A percentile compares a stretch with the other conserved stretches of the same genome.
Conservation (phyloP, 2,329 filamentous ascomycete genomes). For the Claviceps sp. region DNA sequence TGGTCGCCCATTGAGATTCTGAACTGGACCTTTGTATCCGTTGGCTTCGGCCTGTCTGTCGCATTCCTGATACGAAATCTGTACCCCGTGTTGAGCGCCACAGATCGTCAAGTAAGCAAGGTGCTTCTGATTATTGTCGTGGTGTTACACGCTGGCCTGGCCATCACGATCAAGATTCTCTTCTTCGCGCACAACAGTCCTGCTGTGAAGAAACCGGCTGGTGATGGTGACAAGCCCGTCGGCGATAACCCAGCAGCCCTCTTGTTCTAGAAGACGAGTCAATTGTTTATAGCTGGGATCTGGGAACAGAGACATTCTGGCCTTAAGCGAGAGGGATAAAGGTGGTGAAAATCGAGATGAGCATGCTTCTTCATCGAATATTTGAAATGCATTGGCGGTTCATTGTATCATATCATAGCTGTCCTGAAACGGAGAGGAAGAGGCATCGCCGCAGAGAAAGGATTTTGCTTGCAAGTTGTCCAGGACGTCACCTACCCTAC, state of each 20-base stretch:
- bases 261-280: constrained; percentile 8
- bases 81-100: constrained; percentile 84
- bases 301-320: neutral
- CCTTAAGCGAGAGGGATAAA: neutral
- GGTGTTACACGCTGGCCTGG: constrained; percentile 72
- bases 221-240: constrained; percentile 13
- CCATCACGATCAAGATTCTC: constrained; percentile 87
- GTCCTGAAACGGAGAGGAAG: neutral
- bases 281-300: neutral
- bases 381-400: neutral
- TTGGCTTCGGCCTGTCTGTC: constrained; percentile 74
- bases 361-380: neutral
- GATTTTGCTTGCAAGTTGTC: neutral
- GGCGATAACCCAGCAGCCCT: constrained; percentile 10
- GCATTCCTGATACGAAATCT: constrained; percentile 75
- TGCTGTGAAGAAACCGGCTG: constrained; percentile 25
- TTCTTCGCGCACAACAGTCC: constrained; percentile 77
- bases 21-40: constrained; percentile 85
- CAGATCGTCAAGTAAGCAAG: constrained; percentile 85
- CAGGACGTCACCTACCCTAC: neutral
- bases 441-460: neutral
- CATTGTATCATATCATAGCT: neutral
- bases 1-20: constrained; percentile 78
- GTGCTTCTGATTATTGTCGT: constrained; percentile 74
- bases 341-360: neutral